Evolutionary conservation across 352 stramenopile species (phyloP), one percentile per base, ranked within the genome.

Genomic region (Pilasporangium apinafurcum): DNA sequence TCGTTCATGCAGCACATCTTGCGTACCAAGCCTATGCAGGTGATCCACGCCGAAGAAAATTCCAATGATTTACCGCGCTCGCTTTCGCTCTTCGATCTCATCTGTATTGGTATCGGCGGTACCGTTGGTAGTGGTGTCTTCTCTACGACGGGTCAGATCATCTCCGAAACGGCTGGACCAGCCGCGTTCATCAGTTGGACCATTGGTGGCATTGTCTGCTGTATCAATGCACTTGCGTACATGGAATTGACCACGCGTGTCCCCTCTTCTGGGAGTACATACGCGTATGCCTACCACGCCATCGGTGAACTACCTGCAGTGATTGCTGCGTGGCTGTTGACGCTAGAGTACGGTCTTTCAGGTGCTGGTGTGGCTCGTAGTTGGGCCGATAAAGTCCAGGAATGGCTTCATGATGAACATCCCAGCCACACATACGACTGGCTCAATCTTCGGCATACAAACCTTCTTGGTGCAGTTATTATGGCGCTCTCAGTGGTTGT

Each of bases 281-380:
- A 98, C 67, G 79, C 86, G 8, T 98, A 97, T 66, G 61, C 85
- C 21, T 98, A 96, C 65, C 75, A 96, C 44, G 70, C 83, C 4
- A 68, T 98, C n/a, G 92, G 92, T 26, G 93, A 98, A 52, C 65
- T 97, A 2, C 83, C 87, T 0, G 93, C 93, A 8, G 87, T 96
- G 22, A 59, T 97, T 20, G 85, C 83, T 1, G 89, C 75, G 14
- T 91, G 78, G 53, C 56, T 91, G 20, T 33, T 97, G 25, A 96
- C 86, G n/a, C 66, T 98, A 10, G 92, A 97, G 68, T 98, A 97
- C 67, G 74, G 86, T 28, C 49, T 97, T 8, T 92, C 83, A 0
- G 88, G 81, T 13, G 73, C 87, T 2, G 94, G 92, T 24, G 85
- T 98, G 1, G 91, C 94, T 0, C 81, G 90, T 34, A 95, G 69